Base-by-base conservation (phyloP, 345 rosid genomes). In the Dimocarpus longan region DNA sequence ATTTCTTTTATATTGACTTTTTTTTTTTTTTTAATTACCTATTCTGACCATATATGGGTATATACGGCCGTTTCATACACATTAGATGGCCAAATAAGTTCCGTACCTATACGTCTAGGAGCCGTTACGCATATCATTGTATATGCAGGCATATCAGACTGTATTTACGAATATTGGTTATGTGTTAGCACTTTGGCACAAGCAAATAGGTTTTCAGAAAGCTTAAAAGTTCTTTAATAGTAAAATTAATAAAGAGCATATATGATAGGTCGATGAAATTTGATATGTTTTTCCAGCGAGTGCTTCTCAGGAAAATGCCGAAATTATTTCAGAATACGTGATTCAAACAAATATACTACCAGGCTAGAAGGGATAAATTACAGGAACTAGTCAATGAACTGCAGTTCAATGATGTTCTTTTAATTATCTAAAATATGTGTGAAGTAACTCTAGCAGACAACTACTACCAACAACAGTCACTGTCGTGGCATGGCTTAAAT, bases 301-400 rank as follows among this genome's bases (percentile, higher is more conserved):
- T 5, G 4, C 67, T 22, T 42, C 6, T 9, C 11, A 5, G 66
- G 66, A 59, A 60, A 73, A 10, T 59, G 76, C 37, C 2, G 6
- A 37, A 12, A 40, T 26, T 64, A 0, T 62, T 63, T 18, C 70
- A 63, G 18, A 24, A 39, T 10, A 16, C 28, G 5, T 57, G 50
- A 28, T 28, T 56, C n/a, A 9, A 52, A 56, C 48, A n/a, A 56
- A 5, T 9, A 10, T 10, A 9, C 26, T 8, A 56, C 10, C 76
- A 72, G 65, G 75, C 44, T 0, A 72, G 71, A 56, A 72, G 77
- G 40, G 12, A 42, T 42, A 62, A 22, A n/a, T 22, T 16, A 12
- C 40, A 73, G 22, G 66, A 46, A 46, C 26, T 75, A 15, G 6
- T 66, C 37, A 73, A 39, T 6, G 7, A 57, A 73, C 40, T 13